phyloP scores from a whole-genome alignment of 352 stramenopile species.

The Pythium grandisporangium region DNA sequence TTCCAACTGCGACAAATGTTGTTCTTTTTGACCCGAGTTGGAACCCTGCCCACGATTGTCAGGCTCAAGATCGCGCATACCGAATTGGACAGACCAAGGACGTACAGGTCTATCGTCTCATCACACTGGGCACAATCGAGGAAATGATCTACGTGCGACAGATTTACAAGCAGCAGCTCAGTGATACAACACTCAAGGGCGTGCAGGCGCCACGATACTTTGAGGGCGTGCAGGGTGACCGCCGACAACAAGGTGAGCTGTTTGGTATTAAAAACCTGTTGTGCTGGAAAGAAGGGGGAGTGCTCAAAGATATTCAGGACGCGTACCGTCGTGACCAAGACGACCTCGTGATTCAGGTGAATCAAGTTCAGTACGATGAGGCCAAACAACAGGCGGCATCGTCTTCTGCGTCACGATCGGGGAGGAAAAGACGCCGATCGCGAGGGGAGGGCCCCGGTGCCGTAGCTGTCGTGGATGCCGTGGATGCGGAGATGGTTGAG shows the following conservation, averaged over 20 bases:
- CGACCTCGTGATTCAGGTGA: constrained; percentile 45
- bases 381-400: background rate
- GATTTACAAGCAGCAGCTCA: constrained; percentile 84
- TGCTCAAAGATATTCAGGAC: constrained; percentile 72
- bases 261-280: constrained; percentile 76
- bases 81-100: constrained; percentile 82
- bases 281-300: constrained; percentile 59
- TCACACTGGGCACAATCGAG: constrained; percentile 80
- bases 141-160: constrained; percentile 86
- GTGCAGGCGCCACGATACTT: constrained; percentile 64
- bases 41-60: constrained; percentile 82
- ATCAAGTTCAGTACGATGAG: constrained; percentile 37
- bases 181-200: constrained; percentile 70
- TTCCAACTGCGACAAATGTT: constrained; percentile 76
- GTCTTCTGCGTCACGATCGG: constrained; percentile 1
- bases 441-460: background rate
- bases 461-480: background rate
- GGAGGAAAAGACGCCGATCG: constrained; percentile 15
- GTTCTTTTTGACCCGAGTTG: constrained; percentile 84
- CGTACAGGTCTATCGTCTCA: constrained; percentile 77
- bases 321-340: constrained; percentile 44
- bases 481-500: constrained; percentile 26
- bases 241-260: constrained; percentile 59
- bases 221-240: constrained; percentile 70
- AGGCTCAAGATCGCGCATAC: constrained; percentile 79